Base-by-base conservation (phyloP, 192 early-diverging fungal species). In the Coemansia biformis region DNA sequence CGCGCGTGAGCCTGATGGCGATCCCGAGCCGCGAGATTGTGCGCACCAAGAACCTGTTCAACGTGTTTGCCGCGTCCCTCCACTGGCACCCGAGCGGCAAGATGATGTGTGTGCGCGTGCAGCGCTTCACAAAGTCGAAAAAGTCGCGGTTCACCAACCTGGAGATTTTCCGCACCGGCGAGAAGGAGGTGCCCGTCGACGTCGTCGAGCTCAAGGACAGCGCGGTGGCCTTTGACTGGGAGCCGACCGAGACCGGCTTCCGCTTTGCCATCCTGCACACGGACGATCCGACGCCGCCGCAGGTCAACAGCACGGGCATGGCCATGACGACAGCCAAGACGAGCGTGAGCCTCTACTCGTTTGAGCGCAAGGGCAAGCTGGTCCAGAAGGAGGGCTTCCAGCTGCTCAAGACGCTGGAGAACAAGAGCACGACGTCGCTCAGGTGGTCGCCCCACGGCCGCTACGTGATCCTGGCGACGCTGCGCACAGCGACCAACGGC, bases 31-130 rank as follows among this genome's bases (percentile, higher is more conserved):
- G 87, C 63, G 83, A 91, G 43, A 81, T 94, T 46, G 47, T 96
- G 32, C 85, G 92, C 47, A 96, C 92, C 42, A 99, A 97, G 83
- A 97, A 97, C 75, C 81, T 99, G 81, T 93, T 96, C 78, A 92
- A 83, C 72, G 93, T 96, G 28, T 83, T 77, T 40, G 81, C 86
- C 37, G 90, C 88, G 59, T 87, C 89, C 40, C 73, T 99, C 44
- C 81, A 84, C 80, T 97, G 92, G 92, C 93, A 97, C 59, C 80
- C 80, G 24, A 74, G 78, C 51, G 94, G 94, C 50, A 81, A 92
- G 38, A 91, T 89, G 72, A 77, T 99, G 29, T 85, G 88, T 29
- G 94, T 96, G 68, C 85, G 85, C 58, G 94, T 98, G 22, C 90
- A 93, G 53, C 84, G 91, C 44, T 77, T 77, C 49, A 86, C 85